These are phyloP conservation scores for Naematelia encephala DNA, from an alignment of 768 basidiomycete genomes.

Conservation along the genomic window DNA sequence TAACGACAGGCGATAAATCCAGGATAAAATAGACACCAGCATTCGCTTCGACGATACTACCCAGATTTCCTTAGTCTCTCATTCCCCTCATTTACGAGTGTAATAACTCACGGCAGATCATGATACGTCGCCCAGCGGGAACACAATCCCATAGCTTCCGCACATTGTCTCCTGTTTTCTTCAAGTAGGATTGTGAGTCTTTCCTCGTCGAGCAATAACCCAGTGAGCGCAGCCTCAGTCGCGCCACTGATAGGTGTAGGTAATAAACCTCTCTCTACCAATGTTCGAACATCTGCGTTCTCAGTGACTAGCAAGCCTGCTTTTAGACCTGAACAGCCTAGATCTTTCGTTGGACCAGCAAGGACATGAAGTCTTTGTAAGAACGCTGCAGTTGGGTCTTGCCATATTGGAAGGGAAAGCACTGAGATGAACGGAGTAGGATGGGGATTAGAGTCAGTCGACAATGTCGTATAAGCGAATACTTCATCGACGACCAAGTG, in stretches of 20 bases:
- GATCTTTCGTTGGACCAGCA: constrained; percentile 5
- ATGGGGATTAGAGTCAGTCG: not conserved
- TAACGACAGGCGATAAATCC: constrained; percentile 2
- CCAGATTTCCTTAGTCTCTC: no score
- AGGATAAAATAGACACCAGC: constrained; percentile 9
- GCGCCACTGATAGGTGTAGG: constrained; percentile 6
- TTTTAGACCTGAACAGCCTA: constrained; percentile 10
- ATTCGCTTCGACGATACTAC: constrained; percentile 11
- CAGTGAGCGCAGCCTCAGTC: not conserved
- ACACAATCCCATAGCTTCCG: constrained; percentile 6
- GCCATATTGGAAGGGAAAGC: not conserved
- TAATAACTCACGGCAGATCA: constrained; percentile 1
- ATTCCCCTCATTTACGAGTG: no score
- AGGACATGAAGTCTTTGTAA: constrained; percentile 2
- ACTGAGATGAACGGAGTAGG: constrained; percentile 3
- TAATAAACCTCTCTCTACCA: not conserved
- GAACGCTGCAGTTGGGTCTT: not conserved
- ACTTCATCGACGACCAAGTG: constrained; percentile 9
- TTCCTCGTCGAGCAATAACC: not conserved
- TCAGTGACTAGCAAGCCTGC: constrained; percentile 1
- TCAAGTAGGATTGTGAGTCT: not conserved
- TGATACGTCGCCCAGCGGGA: constrained; percentile 2
- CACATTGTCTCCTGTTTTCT: not conserved
- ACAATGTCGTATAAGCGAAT: constrained; percentile 5
- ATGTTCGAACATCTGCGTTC: not conserved